phyloP scores from a whole-genome alignment of 768 basidiomycete species.

The Exidia glandulosa region DNA sequence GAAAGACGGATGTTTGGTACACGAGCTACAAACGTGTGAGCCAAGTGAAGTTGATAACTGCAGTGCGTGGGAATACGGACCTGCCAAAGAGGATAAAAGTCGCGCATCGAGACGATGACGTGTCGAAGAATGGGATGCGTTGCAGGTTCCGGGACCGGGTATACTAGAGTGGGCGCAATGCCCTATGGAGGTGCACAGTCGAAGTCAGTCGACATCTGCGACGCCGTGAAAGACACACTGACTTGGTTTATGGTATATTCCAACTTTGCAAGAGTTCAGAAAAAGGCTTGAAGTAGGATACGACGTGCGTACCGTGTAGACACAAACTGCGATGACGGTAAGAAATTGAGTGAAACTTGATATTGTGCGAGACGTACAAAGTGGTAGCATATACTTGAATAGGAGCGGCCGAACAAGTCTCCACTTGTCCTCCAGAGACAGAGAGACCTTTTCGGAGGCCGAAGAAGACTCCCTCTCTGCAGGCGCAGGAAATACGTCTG shows the following conservation, averaged over 20 bases:
- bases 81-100: conserved; percentile 96
- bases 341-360: not conserved
- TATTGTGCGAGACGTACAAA: conserved; percentile 46
- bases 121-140: conserved; percentile 53
- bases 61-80: conserved; percentile 24
- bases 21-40: conserved; percentile 41
- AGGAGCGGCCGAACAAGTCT: conserved; percentile 69
- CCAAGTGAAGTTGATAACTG: not conserved
- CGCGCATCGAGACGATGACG: conserved; percentile 74
- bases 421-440: conserved; percentile 72
- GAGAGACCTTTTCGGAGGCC: conserved; percentile 36
- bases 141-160: conserved; percentile 62
- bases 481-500: conserved; percentile 1
- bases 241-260: conserved; percentile 91
- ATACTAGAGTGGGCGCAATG: conserved; percentile 80
- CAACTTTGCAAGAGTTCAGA: conserved; percentile 38
- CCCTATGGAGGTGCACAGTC: conserved; percentile 54
- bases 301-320: conserved; percentile 41
- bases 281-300: not conserved
- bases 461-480: conserved; percentile 20
- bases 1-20: conserved; percentile 84
- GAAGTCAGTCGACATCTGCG: no score
- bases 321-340: conserved; percentile 34
- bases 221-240: not conserved
- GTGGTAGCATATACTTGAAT: conserved; percentile 79